Evolutionary conservation across 2,329 filamentous ascomycete genomes (phyloP).

Genomic region (Pseudovirgaria hyperparasitica): DNA sequence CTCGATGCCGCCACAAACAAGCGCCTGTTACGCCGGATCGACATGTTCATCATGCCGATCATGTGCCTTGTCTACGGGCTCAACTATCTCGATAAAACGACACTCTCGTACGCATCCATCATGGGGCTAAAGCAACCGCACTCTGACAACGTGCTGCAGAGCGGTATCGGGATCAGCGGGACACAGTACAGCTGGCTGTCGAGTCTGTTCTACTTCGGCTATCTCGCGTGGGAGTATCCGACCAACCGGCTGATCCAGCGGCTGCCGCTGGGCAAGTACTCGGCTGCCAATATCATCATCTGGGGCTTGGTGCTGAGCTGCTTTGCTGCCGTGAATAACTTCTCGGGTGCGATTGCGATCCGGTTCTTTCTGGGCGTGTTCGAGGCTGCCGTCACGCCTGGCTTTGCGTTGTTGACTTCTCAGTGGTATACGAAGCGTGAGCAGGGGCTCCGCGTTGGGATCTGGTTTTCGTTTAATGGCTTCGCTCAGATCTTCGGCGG

Average conservation of each 20-base stretch:
- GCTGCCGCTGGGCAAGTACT: slow-evolving; percentile 54
- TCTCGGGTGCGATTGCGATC: slow-evolving; percentile 48
- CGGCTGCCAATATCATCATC: slow-evolving; percentile 48
- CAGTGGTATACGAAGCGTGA: slow-evolving; percentile 64
- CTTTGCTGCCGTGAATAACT: slow-evolving; percentile 50
- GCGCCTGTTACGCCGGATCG: slow-evolving; percentile 47
- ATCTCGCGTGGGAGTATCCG: slow-evolving; percentile 51
- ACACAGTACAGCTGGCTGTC: slow-evolving; percentile 40
- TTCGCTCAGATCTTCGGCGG: slow-evolving; percentile 51
- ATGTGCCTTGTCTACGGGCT: slow-evolving; percentile 46
- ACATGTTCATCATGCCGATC: slow-evolving; percentile 49
- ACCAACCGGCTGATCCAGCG: slow-evolving; percentile 52
- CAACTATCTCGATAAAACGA: slow-evolving; percentile 49
- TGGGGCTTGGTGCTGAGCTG: slow-evolving; percentile 50
- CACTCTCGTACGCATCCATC: slow-evolving; percentile 38
- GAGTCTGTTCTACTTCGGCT: slow-evolving; percentile 41
- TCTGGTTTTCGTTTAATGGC: slow-evolving; percentile 60
- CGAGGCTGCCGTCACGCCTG: slow-evolving; percentile 56
- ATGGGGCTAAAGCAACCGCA: slow-evolving; percentile 32
- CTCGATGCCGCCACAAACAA: slow-evolving; percentile 45
- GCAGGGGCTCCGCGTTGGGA: slow-evolving; percentile 47
- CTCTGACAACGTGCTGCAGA: slow-evolving; percentile 15
- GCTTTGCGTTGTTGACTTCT: slow-evolving; percentile 53
- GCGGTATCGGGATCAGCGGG: slow-evolving; percentile 33
- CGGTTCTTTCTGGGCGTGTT: slow-evolving; percentile 57